Conservation (phyloP, 176 grass and related monocot species). For the Oropetium thomaeum region DNA sequence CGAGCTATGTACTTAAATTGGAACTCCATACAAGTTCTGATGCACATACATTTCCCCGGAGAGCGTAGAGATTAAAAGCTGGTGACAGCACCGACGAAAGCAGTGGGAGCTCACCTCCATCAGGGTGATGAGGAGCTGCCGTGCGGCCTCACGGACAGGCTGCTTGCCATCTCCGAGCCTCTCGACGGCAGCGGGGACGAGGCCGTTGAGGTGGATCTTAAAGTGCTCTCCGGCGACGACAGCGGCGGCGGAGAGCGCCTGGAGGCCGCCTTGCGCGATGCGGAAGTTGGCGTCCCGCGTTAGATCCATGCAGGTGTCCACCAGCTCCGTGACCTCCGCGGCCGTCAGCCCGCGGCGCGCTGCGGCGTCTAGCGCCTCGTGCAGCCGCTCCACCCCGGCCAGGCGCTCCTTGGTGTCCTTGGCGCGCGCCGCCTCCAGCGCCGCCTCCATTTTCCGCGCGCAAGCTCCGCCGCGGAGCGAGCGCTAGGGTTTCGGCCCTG, state of each 20-base stretch:
- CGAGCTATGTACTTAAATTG: not conserved
- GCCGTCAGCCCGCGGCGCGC: constrained; percentile 56
- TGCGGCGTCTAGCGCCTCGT: constrained; percentile 74
- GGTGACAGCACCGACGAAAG: not conserved
- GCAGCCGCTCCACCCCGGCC: constrained; percentile 84
- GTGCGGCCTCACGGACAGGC: constrained; percentile 75
- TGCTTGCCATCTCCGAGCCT: constrained; percentile 89
- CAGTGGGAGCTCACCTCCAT: constrained; percentile 63
- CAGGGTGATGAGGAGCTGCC: constrained; percentile 79
- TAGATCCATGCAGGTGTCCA: constrained; percentile 88
- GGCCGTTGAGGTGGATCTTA: constrained; percentile 86
- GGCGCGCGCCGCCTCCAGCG: constrained; percentile 81
- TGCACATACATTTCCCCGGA: not conserved
- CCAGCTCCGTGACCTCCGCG: constrained; percentile 65
- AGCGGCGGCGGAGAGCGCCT: constrained; percentile 82
- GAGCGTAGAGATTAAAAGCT: not conserved
- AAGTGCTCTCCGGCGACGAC: constrained; percentile 86
- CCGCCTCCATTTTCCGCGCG: constrained; percentile 73
- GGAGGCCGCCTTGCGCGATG: constrained; percentile 79
- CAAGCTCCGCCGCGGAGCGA: not conserved
- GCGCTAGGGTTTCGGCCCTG: not conserved
- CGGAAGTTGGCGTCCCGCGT: constrained; percentile 86
- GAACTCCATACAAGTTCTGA: not conserved
- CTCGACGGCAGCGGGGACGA: constrained; percentile 82
- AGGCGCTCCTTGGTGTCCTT: constrained; percentile 89